Percentiles rank a stretch among this genome's conserved stretches.
Conservation (phyloP, 169 alveolate genomes). For the Haemoproteus tartakovskyi region DNA sequence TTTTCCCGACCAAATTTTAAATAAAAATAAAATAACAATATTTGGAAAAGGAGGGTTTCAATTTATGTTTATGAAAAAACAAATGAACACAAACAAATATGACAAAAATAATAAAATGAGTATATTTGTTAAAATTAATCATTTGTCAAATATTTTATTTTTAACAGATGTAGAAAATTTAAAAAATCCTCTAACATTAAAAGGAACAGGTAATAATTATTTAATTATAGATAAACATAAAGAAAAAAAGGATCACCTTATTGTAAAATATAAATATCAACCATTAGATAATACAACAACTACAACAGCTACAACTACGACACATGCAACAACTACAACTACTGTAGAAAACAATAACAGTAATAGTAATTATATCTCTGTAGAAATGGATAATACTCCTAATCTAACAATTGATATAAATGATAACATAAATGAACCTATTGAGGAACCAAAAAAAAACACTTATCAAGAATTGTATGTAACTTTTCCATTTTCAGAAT, state of each 20-base stretch:
- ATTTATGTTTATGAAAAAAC: conserved; percentile 64
- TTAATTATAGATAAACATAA: conserved; percentile 47
- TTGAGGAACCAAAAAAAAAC: conserved; percentile 9
- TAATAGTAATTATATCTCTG: conserved; percentile 16
- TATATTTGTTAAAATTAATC: conserved; percentile 42
- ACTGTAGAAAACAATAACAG: conserved; percentile 28
- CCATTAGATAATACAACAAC: conserved; percentile 19
- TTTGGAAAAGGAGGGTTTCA: conserved; percentile 63
- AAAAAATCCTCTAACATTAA: conserved; percentile 19
- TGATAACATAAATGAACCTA: too few species aligned
- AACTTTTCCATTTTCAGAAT: conserved; percentile 35
- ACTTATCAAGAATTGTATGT: conserved; percentile 57
- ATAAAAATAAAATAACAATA: conserved; percentile 51
- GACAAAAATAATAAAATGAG: conserved; percentile 56
- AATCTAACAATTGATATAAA: conserved; percentile 14
- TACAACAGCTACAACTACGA: too few species aligned
- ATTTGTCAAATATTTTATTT: conserved; percentile 26
- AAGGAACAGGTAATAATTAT: conserved; percentile 39
- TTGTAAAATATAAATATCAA: conserved; percentile 39
- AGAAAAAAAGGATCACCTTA: conserved; percentile 57
- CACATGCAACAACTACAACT: too few species aligned
- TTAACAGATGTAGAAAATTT: conserved; percentile 28
- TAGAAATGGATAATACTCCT: conserved; percentile 19
- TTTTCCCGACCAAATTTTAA: conserved; percentile 38
- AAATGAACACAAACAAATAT: conserved; percentile 41